These are phyloP conservation scores for Wickerhamiella slavikovae DNA, from an alignment of 805 yeast species.

Conservation along the genomic window DNA sequence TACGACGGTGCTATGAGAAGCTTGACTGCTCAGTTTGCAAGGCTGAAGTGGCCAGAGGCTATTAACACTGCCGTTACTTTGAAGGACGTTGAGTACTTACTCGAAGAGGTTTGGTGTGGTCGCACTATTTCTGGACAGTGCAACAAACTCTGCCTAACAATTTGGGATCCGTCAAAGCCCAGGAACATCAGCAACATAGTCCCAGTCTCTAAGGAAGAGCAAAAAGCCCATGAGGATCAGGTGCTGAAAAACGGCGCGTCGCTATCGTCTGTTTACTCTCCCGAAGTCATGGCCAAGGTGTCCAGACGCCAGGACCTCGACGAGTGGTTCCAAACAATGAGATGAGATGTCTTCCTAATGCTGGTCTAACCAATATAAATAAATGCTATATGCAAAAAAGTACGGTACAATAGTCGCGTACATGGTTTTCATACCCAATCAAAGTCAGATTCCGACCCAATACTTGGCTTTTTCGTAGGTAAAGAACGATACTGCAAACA, in stretches of 20 bases:
- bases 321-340: constrained; percentile 31
- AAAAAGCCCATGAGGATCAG: constrained; percentile 51
- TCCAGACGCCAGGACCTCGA: constrained; percentile 53
- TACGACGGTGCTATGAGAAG: constrained; percentile 71
- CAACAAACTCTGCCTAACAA: constrained; percentile 56
- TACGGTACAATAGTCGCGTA: not conserved
- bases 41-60: constrained; percentile 44
- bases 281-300: constrained; percentile 35
- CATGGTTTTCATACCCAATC: not conserved
- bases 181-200: constrained; percentile 62
- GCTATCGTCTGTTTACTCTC: constrained; percentile 41
- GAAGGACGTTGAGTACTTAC: constrained; percentile 56
- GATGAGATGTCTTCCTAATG: not conserved
- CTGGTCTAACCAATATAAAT: not conserved
- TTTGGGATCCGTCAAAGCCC: constrained; percentile 60
- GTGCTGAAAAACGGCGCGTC: constrained; percentile 49
- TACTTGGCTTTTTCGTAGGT: constrained; percentile 78
- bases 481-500: constrained; percentile 91
- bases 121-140: constrained; percentile 75
- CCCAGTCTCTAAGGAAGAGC: constrained; percentile 77
- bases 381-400: not conserved
- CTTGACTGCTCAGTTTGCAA: constrained; percentile 68
- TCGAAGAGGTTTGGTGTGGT: constrained; percentile 87
- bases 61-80: constrained; percentile 48
- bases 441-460: constrained; percentile 39